Base-by-base conservation (phyloP, 805 yeast genomes). In the Cyberlindnera subsufficiens region DNA sequence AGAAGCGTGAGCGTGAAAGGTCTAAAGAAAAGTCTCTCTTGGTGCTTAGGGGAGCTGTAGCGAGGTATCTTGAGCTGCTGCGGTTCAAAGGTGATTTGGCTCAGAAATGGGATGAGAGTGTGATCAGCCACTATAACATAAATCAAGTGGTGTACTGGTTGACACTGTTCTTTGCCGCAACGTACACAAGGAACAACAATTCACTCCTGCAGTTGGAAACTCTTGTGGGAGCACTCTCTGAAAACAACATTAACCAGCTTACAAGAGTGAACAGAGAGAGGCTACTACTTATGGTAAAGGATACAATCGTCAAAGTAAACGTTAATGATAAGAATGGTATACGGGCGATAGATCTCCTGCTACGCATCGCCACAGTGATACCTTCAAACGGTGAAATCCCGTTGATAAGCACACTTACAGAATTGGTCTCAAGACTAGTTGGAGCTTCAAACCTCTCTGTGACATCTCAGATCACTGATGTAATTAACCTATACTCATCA, bases 1-100 rank as follows among this genome's bases (percentile, higher is more conserved):
- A 69, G 44, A 73, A 72, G 45, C 72, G 97, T 44, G 89, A 85
- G 44, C 59, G 65, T 29, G 72, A 66, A 14, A 69, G 86, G 18
- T 54, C 59, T 13, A 73, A 70, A 38, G 75, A 71, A 32, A 66
- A 61, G 31, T 75, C 86, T 1, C 79, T 78, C 0, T 43, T 51
- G 1, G 41, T 60, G 6, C 59, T 90, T 31, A 91, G 84, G 55
- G 53, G 67, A 3, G 56, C 66, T 11, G 65, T 78, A 9, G 62
- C 80, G 19, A 58, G 70, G 16, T 64, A 64, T 42, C 39, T 72
- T 6, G 68, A 66, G 8, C 56, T 65, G 17, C 50, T 53, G 20
- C 25, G 37, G 6, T 52, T 54, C 17, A 65, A 70, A 27, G 39
- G 31, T 11, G 36, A 39, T 6, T 34, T 60, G 7, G 44, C 55